phyloP scores from a whole-genome alignment of 2,329 filamentous ascomycete genomes.

The Clonostachys sp. region DNA sequence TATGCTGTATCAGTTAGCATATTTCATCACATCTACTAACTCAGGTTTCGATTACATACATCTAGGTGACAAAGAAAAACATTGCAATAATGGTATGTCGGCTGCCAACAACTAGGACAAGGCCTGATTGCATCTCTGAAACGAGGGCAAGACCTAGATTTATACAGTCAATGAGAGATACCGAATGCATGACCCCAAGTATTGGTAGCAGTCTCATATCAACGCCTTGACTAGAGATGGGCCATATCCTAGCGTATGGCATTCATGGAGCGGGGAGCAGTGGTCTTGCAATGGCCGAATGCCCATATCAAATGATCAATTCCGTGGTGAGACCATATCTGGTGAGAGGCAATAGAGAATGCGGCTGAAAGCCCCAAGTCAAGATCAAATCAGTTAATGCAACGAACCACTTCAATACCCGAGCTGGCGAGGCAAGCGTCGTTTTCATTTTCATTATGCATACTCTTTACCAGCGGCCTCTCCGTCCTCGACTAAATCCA shows the following conservation, averaged over 20 bases:
- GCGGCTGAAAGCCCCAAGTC: too few species aligned
- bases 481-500: constrained; percentile 23
- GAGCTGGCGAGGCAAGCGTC: too few species aligned
- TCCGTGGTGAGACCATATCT: too few species aligned
- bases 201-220: not conserved
- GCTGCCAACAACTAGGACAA: not conserved
- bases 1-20: not conserved
- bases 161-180: not conserved
- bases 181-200: not conserved
- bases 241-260: too few species aligned
- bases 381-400: too few species aligned
- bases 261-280: too few species aligned
- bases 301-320: too few species aligned
- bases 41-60: not conserved
- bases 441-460: too few species aligned
- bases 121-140: not conserved
- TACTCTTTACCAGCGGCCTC: constrained; percentile 2
- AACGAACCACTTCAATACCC: too few species aligned
- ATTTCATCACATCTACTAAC: not conserved
- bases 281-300: too few species aligned
- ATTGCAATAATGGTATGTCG: not conserved
- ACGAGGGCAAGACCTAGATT: not conserved
- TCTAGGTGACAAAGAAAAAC: not conserved
- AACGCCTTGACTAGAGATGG: not conserved
- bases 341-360: too few species aligned